phyloP scores from a whole-genome alignment of 176 grass and related monocot genomes.

The Eleusine coracana region DNA sequence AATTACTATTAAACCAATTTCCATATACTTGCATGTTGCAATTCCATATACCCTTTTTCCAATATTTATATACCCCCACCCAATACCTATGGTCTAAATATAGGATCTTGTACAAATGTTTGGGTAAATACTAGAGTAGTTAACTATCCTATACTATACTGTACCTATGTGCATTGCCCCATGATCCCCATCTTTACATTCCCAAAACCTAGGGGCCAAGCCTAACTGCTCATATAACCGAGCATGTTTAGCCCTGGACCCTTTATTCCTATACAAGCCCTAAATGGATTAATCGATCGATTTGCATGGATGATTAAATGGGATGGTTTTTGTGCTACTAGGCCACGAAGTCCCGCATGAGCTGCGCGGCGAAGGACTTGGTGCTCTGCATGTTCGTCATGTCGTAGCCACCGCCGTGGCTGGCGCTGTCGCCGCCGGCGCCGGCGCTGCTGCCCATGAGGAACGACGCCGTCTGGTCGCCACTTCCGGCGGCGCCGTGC shows the following conservation, averaged over 20 bases:
- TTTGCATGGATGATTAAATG: constrained; percentile 28
- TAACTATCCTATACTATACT: constrained; percentile 44
- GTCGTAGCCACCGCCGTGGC: constrained; percentile 53
- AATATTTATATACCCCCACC: constrained; percentile 45
- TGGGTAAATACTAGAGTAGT: constrained; percentile 36
- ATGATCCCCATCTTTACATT: constrained; percentile 67
- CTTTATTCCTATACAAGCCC: constrained; percentile 73
- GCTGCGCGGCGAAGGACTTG: constrained; percentile 81
- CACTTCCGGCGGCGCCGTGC: constrained; percentile 44
- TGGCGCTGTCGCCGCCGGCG: constrained; percentile 42
- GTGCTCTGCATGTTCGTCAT: constrained; percentile 76
- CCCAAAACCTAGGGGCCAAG: constrained; percentile 52
- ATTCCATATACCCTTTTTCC: constrained; percentile 45
- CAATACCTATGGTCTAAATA: constrained; percentile 44
- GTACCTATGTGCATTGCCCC: constrained; percentile 52
- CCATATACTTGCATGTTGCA: constrained; percentile 37
- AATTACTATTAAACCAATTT: constrained; percentile 28
- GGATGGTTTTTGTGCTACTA: constrained; percentile 35
- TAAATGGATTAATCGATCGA: constrained; percentile 46
- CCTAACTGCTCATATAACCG: constrained; percentile 22
- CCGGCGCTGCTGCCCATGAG: constrained; percentile 46
- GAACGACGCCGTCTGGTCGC: constrained; percentile 66
- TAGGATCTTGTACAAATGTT: constrained; percentile 62
- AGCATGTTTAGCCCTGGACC: constrained; percentile 34
- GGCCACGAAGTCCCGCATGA: constrained; percentile 82